A percentile compares a stretch with the other conserved stretches of the same genome.
These are phyloP conservation scores for Rubroboletus satanas DNA, from an alignment of 768 basidiomycete genomes.

Conservation along the genomic window DNA sequence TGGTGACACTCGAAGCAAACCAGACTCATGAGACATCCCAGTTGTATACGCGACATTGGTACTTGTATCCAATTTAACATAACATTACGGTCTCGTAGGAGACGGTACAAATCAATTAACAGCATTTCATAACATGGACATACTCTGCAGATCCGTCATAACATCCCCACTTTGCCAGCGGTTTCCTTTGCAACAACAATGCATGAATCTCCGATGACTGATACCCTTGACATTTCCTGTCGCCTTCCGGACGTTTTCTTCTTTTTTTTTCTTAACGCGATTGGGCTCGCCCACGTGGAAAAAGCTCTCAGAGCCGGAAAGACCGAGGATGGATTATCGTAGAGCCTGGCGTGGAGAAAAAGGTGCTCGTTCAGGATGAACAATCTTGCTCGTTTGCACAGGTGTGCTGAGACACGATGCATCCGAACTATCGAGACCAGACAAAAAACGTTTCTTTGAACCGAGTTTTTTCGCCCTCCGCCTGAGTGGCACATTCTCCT, in stretches of 20 bases:
- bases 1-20: background rate
- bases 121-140: slow-evolving; percentile 28
- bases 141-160: slow-evolving; percentile 16
- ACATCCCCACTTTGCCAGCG: background rate
- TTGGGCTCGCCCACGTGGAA: background rate
- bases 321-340: slow-evolving; percentile 13
- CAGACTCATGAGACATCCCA: background rate
- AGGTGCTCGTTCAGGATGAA: slow-evolving; percentile 13
- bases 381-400: slow-evolving; percentile 8
- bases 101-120: slow-evolving; percentile 32
- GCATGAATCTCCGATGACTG: background rate
- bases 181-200: slow-evolving; percentile 2
- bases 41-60: background rate
- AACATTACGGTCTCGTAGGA: slow-evolving; percentile 27
- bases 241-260: background rate
- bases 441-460: slow-evolving; percentile 21
- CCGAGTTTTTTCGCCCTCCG: slow-evolving; percentile 42
- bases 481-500: slow-evolving; percentile 57
- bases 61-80: slow-evolving; percentile 21
- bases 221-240: background rate
- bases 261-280: background rate
- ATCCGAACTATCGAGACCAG: slow-evolving; percentile 1
- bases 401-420: background rate
- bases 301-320: background rate
- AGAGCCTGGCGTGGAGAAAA: slow-evolving; percentile 14